These are phyloP conservation scores for Kluyveromyces wickerhamii DNA, from an alignment of 805 yeast species.

Conservation along the genomic window DNA sequence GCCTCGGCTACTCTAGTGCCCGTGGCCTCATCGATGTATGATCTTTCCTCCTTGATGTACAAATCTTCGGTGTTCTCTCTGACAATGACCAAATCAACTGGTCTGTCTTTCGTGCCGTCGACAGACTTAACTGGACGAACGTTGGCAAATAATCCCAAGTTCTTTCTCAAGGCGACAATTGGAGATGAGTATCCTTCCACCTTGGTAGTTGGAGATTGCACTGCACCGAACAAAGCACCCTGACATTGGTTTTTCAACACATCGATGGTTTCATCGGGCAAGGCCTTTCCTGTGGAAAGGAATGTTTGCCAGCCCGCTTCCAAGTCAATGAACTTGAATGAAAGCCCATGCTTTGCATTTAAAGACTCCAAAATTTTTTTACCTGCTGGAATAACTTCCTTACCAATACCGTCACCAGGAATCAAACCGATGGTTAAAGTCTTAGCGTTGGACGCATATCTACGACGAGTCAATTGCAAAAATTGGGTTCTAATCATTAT, in stretches of 20 bases:
- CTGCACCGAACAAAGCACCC: conserved; percentile 98
- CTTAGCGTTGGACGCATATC: conserved; percentile 35
- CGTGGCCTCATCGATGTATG: conserved; percentile 57
- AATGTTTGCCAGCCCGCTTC: conserved; percentile 94
- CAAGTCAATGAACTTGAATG: conserved; percentile 79
- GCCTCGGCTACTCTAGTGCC: conserved; percentile 95
- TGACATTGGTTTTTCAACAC: conserved; percentile 75
- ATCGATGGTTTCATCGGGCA: conserved; percentile 87
- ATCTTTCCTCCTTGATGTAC: conserved; percentile 86
- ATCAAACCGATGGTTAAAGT: conserved; percentile 60
- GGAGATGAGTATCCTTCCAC: conserved; percentile 98
- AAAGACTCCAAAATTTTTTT: conserved; percentile 75
- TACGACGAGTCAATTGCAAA: conserved; percentile 24
- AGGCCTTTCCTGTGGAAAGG: conserved; percentile 89
- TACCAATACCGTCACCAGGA: conserved; percentile 98
- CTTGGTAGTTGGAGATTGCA: conserved; percentile 86
- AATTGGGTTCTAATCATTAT: conserved; percentile 25
- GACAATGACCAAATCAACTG: conserved; percentile 95
- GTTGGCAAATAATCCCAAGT: conserved; percentile 88
- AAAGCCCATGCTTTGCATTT: conserved; percentile 64
- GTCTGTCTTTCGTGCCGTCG: conserved; percentile 64
- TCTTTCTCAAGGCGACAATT: conserved; percentile 96
- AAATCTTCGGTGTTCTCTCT: conserved; percentile 98
- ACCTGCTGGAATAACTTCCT: conserved; percentile 97
- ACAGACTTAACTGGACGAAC: conserved; percentile 97